phyloP scores from a whole-genome alignment of 495 filamentous ascomycete species.

The Daldinia bambusicola region DNA sequence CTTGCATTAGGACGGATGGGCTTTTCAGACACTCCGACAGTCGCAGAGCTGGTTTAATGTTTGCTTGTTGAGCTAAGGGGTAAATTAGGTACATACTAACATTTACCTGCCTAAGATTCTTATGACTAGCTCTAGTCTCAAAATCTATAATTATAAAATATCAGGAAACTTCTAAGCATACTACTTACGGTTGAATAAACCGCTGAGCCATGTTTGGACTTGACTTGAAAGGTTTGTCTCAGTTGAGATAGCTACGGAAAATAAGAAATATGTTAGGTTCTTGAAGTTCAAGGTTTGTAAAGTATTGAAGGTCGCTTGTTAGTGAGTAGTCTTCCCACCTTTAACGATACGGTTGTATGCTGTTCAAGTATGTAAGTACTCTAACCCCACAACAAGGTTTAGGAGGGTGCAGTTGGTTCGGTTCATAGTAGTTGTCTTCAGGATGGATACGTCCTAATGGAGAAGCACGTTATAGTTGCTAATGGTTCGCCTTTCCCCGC shows the following conservation, averaged over 20 bases:
- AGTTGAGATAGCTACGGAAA: background rate
- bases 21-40: constrained; percentile 14
- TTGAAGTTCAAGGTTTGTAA: background rate
- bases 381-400: constrained; percentile 32
- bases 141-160: background rate
- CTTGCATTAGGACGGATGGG: constrained; percentile 15
- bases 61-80: background rate
- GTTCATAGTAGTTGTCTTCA: constrained; percentile 39
- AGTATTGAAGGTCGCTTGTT: background rate
- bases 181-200: background rate
- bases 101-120: background rate
- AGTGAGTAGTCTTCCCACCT: constrained; percentile 17
- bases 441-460: constrained; percentile 19
- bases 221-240: background rate
- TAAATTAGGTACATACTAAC: background rate
- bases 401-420: constrained; percentile 23
- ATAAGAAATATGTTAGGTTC: background rate
- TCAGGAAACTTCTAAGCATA: background rate
- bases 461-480: constrained; percentile 18
- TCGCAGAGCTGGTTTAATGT: constrained; percentile 10
- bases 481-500: constrained; percentile 32
- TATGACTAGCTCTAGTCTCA: background rate
- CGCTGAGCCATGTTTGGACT: background rate
- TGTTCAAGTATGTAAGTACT: constrained; percentile 13
- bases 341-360: constrained; percentile 30